These are phyloP conservation scores for Cairneyella variabilis DNA, from an alignment of 495 filamentous ascomycete genomes.

Conservation along the genomic window DNA sequence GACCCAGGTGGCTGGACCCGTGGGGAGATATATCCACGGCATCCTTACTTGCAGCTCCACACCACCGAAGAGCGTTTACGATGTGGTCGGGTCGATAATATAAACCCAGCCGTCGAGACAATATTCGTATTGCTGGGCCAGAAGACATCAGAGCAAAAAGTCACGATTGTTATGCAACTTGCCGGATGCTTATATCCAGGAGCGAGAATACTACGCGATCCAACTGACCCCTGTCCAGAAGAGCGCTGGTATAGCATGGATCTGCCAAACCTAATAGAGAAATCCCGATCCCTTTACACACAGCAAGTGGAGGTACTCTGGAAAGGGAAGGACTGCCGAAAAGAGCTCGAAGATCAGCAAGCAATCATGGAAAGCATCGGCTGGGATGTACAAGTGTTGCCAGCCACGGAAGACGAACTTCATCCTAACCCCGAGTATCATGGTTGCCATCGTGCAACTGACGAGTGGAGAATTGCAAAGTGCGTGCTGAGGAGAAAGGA, in stretches of 20 bases:
- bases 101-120: slow-evolving; percentile 3
- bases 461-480: slow-evolving; percentile 9
- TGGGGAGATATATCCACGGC: slow-evolving; percentile 6
- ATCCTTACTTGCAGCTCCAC: slow-evolving; percentile 4
- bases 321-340: slow-evolving; percentile 3
- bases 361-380: slow-evolving; percentile 5
- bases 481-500: slow-evolving; percentile 4
- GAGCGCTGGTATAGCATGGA: slow-evolving; percentile 3
- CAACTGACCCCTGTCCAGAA: neutral
- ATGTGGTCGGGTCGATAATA: slow-evolving; percentile 1
- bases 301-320: slow-evolving; percentile 7
- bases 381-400: slow-evolving; percentile 2
- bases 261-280: slow-evolving; percentile 2
- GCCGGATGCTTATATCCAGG: neutral
- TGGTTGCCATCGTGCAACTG: slow-evolving; percentile 1
- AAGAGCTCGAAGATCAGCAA: slow-evolving; percentile 10
- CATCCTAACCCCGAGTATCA: slow-evolving; percentile 1
- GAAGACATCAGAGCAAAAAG: slow-evolving; percentile 1
- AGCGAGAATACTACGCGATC: neutral
- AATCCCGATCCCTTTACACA: slow-evolving; percentile 1
- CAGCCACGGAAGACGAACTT: slow-evolving; percentile 2
- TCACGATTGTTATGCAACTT: slow-evolving; percentile 7
- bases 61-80: slow-evolving; percentile 3
- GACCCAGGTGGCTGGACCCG: neutral
- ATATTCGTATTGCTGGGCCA: slow-evolving; percentile 8